Evolutionary conservation across 2,329 filamentous ascomycete genomes (phyloP), one percentile per base, ranked within the genome.

Genomic region (Orbilia blumenaviensis): DNA sequence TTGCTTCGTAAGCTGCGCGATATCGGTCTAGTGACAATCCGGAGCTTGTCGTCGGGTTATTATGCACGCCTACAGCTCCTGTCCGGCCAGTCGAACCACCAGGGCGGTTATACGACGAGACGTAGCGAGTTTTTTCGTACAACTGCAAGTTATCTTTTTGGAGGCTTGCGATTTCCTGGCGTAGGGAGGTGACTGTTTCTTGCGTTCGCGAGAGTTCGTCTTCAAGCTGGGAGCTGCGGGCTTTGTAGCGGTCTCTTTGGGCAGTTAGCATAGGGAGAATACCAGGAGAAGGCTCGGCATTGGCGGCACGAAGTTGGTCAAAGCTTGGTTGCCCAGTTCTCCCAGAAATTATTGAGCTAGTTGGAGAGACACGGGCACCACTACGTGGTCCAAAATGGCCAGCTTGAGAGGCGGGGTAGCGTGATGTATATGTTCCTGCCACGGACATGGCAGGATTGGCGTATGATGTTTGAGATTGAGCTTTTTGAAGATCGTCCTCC

Each of bases 221-320:
- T 84, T 98, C 95, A 21, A 99, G 88, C 82, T 99, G 92, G 0
- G 89, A 85, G 79, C 97, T 98, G 81, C 94, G 92, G 85, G 96
- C 93, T 86, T 97, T 98, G 88, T 98, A 99, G 61, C 95, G 92
- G 84, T 99, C 95, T 77, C 95, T 91, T 84, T 99, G 96, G 1
- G 96, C 95, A 34, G 95, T 97, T 62, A 99, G 92, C 96, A 99
- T 99, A 34, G 95, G 96, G 23, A 99, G 85, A 78, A 99, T 97
- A 10, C 94, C 88, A 87, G 32, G 91, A 91, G 66, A 90, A 87
- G 7, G 90, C 36, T 77, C 73, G 14, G 66, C 66, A 18, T 66
- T 72, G 10, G 66, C 56, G n/a, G 73, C 73, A 29, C 73, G 73
- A 14, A 77, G 66, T n/a, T 77, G 73, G 8, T 77, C 73, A 36